A percentile compares a stretch with the other conserved stretches of the same genome.
These are phyloP conservation scores for Halophytophthora polymorphica DNA, from an alignment of 352 stramenopile genomes.

Conservation along the genomic window DNA sequence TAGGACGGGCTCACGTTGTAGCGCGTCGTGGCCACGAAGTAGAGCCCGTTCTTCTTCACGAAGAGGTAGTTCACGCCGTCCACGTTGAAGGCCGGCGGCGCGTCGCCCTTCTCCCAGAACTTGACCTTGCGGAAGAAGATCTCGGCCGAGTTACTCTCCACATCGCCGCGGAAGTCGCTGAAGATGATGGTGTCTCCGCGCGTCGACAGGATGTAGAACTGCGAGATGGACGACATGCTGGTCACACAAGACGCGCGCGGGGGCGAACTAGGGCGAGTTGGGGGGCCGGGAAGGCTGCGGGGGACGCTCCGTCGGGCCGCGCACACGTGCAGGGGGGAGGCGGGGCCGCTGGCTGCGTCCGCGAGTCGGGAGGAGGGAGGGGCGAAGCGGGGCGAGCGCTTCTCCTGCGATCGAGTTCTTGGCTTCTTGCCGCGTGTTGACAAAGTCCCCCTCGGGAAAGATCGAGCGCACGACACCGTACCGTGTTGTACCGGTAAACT, in stretches of 20 bases:
- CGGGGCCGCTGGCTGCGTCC: no score
- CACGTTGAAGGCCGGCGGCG: conserved; percentile 96
- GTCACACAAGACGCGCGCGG: background rate
- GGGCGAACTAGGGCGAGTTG: no score
- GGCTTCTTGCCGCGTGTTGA: background rate
- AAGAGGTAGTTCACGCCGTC: conserved; percentile 98
- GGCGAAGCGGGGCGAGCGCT: background rate
- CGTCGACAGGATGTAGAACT: conserved; percentile 99
- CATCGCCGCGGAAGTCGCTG: conserved; percentile 93
- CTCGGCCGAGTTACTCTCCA: conserved; percentile 88
- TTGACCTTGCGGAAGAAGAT: conserved; percentile 99
- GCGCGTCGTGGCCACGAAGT: conserved; percentile 97
- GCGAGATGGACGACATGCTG: conserved; percentile 87
- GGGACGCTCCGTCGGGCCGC: background rate
- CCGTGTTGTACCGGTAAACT: no score
- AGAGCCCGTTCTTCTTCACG: conserved; percentile 97
- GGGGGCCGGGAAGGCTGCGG: no score
- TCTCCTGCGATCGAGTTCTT: background rate
- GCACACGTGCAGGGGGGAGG: background rate
- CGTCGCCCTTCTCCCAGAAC: conserved; percentile 97
- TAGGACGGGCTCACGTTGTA: conserved; percentile 96
- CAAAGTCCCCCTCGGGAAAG: conserved; percentile 2
- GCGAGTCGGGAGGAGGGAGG: no score
- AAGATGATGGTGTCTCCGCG: conserved; percentile 98
- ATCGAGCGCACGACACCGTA: conserved; percentile 13